Conservation (phyloP, 176 grass and related monocot species). For the Metroxylon sagu region DNA sequence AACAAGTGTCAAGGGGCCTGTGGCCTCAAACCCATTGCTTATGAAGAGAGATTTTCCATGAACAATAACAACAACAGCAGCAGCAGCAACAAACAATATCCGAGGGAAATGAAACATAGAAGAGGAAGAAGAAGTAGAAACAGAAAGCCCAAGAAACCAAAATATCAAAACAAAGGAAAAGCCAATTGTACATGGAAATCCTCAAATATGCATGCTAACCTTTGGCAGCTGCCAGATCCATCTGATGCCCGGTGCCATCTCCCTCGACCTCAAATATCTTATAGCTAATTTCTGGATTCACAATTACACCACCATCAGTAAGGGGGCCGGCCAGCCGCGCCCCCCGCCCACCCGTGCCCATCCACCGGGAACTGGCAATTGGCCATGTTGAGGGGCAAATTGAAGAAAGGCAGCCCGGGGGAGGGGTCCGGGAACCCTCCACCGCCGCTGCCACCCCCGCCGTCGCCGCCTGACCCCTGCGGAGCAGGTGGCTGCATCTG, state of each 20-base stretch:
- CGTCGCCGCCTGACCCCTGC: slow-evolving; percentile 23
- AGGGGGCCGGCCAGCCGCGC: slow-evolving; percentile 40
- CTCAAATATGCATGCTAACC: slow-evolving; percentile 53
- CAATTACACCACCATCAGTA: slow-evolving; percentile 32
- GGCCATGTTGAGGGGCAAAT: slow-evolving; percentile 74
- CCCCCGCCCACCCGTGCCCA: slow-evolving; percentile 41
- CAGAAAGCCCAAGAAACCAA: slow-evolving; percentile 37
- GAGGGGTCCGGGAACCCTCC: slow-evolving; percentile 71
- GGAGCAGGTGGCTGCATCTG: slow-evolving; percentile 49
- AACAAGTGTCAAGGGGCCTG: slow-evolving; percentile 33
- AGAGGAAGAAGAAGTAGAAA: slow-evolving; percentile 10
- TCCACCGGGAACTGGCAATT: slow-evolving; percentile 51
- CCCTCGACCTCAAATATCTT: slow-evolving; percentile 28
- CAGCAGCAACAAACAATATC: slow-evolving; percentile 26
- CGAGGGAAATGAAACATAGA: slow-evolving; percentile 7
- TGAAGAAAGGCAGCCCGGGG: slow-evolving; percentile 68
- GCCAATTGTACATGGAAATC: slow-evolving; percentile 35
- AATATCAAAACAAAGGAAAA: slow-evolving; percentile 38
- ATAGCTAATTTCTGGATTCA: background rate
- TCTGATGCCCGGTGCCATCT: slow-evolving; percentile 24
- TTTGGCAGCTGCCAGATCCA: slow-evolving; percentile 35
- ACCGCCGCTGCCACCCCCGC: slow-evolving; percentile 2
- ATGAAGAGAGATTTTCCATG: slow-evolving; percentile 24
- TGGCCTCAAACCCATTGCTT: slow-evolving; percentile 26
- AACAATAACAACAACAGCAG: slow-evolving; percentile 33